Conservation (phyloP, 129 eudicot genomes). For the Flaveria brownii region DNA sequence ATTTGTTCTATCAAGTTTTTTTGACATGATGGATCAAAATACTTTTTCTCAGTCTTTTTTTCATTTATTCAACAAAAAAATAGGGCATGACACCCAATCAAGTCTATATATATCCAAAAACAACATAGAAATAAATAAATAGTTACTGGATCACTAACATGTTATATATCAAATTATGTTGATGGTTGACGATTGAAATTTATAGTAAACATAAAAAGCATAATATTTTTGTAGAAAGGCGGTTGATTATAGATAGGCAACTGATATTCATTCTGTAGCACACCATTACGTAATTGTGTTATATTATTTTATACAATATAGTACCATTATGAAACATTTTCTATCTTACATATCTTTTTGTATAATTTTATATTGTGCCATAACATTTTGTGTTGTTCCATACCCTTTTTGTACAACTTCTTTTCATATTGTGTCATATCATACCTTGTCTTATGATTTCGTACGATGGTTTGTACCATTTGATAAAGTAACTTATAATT, state of each 20-base stretch:
- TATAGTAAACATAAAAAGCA: neutral
- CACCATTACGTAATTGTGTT: neutral
- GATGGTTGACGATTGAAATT: neutral
- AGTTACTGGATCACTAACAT: neutral
- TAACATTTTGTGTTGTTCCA: constrained; percentile 4
- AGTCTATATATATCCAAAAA: neutral
- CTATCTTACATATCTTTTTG: neutral
- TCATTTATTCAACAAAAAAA: neutral
- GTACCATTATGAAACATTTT: neutral
- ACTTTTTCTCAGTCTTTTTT: neutral
- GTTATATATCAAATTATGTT: neutral
- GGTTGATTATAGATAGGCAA: neutral
- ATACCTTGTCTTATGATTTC: neutral
- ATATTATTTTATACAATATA: neutral
- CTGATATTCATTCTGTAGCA: neutral
- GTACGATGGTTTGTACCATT: neutral
- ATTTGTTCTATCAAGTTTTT: neutral
- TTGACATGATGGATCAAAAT: neutral
- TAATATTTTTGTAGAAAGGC: neutral
- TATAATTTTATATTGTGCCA: neutral
- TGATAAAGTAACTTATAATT: too few relatives aligned
- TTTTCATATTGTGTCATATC: neutral
- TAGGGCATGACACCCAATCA: neutral
- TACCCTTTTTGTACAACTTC: neutral
- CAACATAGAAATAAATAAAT: neutral